phyloP scores from a whole-genome alignment of 352 stramenopile species.

The Phytopythium boreale region DNA sequence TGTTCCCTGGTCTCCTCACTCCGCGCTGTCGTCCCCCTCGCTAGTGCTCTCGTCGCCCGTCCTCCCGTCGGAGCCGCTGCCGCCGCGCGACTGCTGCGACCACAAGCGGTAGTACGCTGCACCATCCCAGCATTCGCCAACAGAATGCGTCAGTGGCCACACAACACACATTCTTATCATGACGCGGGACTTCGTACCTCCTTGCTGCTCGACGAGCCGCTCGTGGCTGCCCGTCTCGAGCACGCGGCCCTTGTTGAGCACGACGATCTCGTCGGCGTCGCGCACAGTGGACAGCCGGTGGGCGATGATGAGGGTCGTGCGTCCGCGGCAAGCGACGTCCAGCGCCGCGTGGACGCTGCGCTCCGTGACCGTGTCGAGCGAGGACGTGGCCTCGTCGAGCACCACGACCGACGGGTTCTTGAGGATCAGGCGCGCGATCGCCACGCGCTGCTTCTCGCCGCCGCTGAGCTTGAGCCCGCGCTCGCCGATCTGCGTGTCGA shows the following conservation, averaged over 20 bases:
- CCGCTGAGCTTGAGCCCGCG: conserved; percentile 76
- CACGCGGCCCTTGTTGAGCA: conserved; percentile 52
- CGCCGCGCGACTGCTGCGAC: conserved; percentile 32
- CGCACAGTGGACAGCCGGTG: conserved; percentile 80
- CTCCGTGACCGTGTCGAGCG: conserved; percentile 75
- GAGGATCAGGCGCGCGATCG: conserved; percentile 73
- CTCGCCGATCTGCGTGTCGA: conserved; percentile 88
- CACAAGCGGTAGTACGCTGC: conserved; percentile 37
- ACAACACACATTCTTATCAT: background rate
- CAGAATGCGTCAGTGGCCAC: conserved; percentile 1
- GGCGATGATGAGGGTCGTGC: conserved; percentile 78
- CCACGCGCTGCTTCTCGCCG: conserved; percentile 82
- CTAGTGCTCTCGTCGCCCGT: conserved; percentile 6
- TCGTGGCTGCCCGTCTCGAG: conserved; percentile 49
- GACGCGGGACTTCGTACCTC: conserved; percentile 20
- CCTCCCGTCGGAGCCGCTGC: conserved; percentile 2
- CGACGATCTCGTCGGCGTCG: conserved; percentile 66
- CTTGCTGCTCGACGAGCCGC: conserved; percentile 33
- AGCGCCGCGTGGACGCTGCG: conserved; percentile 65
- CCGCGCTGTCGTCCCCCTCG: conserved; percentile 1
- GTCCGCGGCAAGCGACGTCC: conserved; percentile 38
- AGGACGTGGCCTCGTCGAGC: conserved; percentile 77
- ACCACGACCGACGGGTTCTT: conserved; percentile 79
- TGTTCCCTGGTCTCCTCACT: background rate
- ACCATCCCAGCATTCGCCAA: background rate